phyloP scores from a whole-genome alignment of 179 eudicot genomes.

The Vitellaria paradoxa region DNA sequence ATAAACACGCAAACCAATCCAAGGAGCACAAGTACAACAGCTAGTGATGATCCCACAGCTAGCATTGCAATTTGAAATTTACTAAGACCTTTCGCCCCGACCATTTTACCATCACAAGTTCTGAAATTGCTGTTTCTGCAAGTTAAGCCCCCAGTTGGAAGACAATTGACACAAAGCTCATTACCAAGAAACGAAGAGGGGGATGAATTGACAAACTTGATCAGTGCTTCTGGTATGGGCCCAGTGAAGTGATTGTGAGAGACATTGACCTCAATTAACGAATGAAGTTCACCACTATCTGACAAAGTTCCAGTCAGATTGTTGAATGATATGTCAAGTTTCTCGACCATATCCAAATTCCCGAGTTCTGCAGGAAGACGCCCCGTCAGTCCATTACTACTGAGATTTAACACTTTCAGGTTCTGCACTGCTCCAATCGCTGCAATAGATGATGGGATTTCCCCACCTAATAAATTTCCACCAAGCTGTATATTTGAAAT shows the following conservation, averaged over 20 bases:
- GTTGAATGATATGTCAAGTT: slow-evolving; percentile 59
- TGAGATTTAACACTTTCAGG: slow-evolving; percentile 57
- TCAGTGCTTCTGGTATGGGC: slow-evolving; percentile 47
- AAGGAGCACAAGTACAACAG: slow-evolving; percentile 31
- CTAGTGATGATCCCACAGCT: slow-evolving; percentile 42
- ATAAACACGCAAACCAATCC: slow-evolving; percentile 28
- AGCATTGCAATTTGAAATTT: slow-evolving; percentile 35
- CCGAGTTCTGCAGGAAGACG: slow-evolving; percentile 44
- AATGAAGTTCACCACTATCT: slow-evolving; percentile 29
- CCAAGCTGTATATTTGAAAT: slow-evolving; percentile 62
- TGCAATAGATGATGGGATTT: slow-evolving; percentile 51
- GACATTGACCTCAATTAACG: slow-evolving; percentile 49
- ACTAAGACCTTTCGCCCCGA: slow-evolving; percentile 19
- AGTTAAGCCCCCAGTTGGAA: slow-evolving; percentile 19
- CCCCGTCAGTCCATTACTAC: slow-evolving; percentile 58
- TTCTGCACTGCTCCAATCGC: slow-evolving; percentile 24
- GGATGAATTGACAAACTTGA: slow-evolving; percentile 37
- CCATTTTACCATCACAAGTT: slow-evolving; percentile 28
- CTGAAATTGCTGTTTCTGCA: slow-evolving; percentile 31
- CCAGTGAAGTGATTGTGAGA: slow-evolving; percentile 66
- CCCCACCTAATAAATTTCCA: slow-evolving; percentile 60
- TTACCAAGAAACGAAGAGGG: slow-evolving; percentile 56
- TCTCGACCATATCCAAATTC: slow-evolving; percentile 44
- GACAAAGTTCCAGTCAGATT: slow-evolving; percentile 59
- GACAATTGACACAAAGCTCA: slow-evolving; percentile 52